A percentile compares a stretch with the other conserved stretches of the same genome.
phyloP scores from a whole-genome alignment of 176 grass and related monocot species.

The Triticum timopheevii region DNA sequence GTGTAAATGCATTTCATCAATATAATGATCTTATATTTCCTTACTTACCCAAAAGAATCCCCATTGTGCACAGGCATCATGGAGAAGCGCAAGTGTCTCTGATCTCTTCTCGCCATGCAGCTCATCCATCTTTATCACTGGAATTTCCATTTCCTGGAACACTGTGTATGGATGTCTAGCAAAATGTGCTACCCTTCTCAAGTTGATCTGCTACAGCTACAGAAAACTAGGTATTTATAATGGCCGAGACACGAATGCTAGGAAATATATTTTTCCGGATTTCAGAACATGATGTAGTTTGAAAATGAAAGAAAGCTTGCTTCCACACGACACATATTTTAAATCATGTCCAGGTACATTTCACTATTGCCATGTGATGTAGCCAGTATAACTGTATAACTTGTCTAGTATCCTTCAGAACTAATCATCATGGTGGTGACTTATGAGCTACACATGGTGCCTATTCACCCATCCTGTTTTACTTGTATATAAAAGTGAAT shows the following conservation, averaged over 20 bases:
- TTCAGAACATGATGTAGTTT: constrained; percentile 7
- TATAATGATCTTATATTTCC: constrained; percentile 7
- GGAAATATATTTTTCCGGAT: constrained; percentile 29
- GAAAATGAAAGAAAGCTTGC: constrained; percentile 27
- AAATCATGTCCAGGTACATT: constrained; percentile 44
- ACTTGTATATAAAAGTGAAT: constrained; percentile 34
- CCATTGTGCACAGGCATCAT: constrained; percentile 59
- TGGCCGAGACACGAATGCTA: constrained; percentile 18
- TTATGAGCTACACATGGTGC: constrained; percentile 1
- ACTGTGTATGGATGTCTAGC: constrained; percentile 1
- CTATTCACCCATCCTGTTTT: constrained; percentile 20
- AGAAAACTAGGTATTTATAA: constrained; percentile 47
- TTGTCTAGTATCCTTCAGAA: constrained; percentile 33
- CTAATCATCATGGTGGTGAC: constrained; percentile 40
- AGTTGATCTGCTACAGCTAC: constrained; percentile 23
- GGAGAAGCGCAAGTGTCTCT: constrained; percentile 54
- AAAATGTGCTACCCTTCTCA: constrained; percentile 23
- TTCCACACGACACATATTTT: constrained; percentile 27
- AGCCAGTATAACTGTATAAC: constrained; percentile 23
- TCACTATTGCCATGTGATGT: constrained; percentile 41
- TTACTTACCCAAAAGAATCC: constrained; percentile 73
- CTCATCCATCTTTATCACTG: constrained; percentile 58
- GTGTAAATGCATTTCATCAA: constrained; percentile 11
- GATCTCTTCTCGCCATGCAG: constrained; percentile 43
- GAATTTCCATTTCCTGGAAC: constrained; percentile 51